phyloP scores from a whole-genome alignment of 148 eudicot species.

The Chenopodium formosanum region DNA sequence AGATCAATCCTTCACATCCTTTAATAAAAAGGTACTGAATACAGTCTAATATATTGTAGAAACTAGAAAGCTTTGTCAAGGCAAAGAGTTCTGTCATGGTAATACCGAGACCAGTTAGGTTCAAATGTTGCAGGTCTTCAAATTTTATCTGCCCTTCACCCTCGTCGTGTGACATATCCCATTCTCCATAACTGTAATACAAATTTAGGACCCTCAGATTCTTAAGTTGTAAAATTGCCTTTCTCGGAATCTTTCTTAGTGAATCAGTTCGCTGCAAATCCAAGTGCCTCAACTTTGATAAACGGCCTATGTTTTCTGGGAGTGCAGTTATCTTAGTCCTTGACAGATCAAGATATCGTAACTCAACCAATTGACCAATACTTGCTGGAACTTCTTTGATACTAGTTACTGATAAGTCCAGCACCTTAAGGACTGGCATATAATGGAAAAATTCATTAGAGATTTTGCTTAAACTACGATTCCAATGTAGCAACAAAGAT shows the following conservation, averaged over 20 bases:
- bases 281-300: conserved; percentile 29
- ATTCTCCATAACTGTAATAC: conserved; percentile 28
- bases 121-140: conserved; percentile 21
- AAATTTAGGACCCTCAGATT: conserved; percentile 29
- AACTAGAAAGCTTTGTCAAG: conserved; percentile 21
- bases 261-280: conserved; percentile 32
- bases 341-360: conserved; percentile 28
- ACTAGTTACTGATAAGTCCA: conserved; percentile 27
- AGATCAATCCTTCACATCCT: conserved; percentile 26
- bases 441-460: conserved; percentile 13
- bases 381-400: conserved; percentile 22
- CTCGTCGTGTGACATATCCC: conserved; percentile 10
- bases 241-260: conserved; percentile 24
- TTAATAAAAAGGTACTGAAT: conserved; percentile 24
- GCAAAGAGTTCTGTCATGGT: conserved; percentile 24
- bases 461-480: conserved; percentile 19
- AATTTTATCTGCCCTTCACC: conserved; percentile 8
- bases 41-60: conserved; percentile 20
- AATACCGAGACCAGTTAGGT: conserved; percentile 23
- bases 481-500: conserved; percentile 29
- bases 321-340: conserved; percentile 29
- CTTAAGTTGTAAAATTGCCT: conserved; percentile 21
- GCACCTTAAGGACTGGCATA: conserved; percentile 23
- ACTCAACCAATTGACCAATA: conserved; percentile 21
- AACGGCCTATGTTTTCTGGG: conserved; percentile 18